Conservation (phyloP, 2,329 filamentous ascomycete species). For the Byssochlamys sp. region DNA sequence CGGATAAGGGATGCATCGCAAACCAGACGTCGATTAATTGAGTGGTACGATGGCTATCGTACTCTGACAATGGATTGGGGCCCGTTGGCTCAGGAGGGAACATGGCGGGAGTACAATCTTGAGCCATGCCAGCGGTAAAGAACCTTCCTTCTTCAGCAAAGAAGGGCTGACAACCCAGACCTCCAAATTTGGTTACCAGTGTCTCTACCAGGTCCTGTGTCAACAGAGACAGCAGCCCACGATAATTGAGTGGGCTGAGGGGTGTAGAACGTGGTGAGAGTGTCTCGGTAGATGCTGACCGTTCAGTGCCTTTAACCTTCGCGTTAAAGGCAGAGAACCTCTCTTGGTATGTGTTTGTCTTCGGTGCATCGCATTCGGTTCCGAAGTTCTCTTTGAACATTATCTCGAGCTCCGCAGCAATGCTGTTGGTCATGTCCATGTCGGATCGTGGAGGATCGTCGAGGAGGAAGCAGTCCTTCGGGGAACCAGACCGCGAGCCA, state of each 20-base stretch:
- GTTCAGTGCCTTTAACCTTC: not conserved
- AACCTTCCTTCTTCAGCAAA: conserved; percentile 3
- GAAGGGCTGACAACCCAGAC: conserved; percentile 6
- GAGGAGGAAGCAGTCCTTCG: not conserved
- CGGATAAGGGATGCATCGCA: conserved; percentile 31
- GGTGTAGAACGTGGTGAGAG: conserved; percentile 1
- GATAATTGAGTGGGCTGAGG: conserved; percentile 5
- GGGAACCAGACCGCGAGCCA: not conserved
- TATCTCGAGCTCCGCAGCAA: conserved; percentile 4
- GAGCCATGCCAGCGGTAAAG: conserved; percentile 4
- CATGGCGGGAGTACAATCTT: conserved; percentile 7
- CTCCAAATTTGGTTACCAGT: conserved; percentile 6
- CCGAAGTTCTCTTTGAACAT: conserved; percentile 3
- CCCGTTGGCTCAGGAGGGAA: conserved; percentile 4
- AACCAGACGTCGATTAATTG: conserved; percentile 36
- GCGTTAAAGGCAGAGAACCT: conserved; percentile 1
- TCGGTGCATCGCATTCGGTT: not conserved
- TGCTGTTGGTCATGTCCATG: not conserved
- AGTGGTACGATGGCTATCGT: conserved; percentile 11
- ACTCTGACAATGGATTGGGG: conserved; percentile 6
- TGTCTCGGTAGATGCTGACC: not conserved
- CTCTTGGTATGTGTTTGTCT: conserved; percentile 4
- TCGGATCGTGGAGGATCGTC: conserved; percentile 2
- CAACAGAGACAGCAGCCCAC: conserved; percentile 3
- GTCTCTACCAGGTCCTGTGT: conserved; percentile 10